Percentiles rank a stretch among this genome's conserved stretches.
phyloP scores from a whole-genome alignment of 345 rosid genomes.

The Hibiscus mutabilis region DNA sequence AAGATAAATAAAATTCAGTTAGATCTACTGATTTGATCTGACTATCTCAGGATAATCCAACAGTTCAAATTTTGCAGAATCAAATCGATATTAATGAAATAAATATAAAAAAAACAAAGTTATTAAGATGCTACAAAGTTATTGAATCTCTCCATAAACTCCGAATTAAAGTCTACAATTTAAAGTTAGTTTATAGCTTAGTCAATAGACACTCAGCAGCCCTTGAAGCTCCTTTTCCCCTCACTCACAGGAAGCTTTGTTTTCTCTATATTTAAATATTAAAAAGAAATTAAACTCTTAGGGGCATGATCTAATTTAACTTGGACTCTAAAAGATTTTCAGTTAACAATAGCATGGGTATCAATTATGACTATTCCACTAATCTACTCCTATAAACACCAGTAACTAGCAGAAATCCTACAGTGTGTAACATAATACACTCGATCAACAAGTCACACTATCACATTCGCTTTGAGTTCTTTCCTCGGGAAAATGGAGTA shows the following conservation, averaged over 20 bases:
- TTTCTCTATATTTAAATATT: neutral
- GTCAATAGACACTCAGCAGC: neutral
- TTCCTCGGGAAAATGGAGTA: neutral
- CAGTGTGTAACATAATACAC: neutral
- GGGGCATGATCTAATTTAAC: neutral
- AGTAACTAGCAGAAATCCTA: neutral
- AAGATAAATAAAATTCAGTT: neutral
- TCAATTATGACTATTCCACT: neutral
- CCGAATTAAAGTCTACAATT: neutral
- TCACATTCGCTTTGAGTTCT: neutral
- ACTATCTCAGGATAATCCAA: neutral
- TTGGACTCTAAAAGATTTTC: neutral
- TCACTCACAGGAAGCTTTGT: neutral
- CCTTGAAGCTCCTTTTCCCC: neutral
- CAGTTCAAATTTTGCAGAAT: neutral
- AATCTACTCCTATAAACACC: neutral
- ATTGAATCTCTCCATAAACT: neutral
- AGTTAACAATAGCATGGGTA: neutral
- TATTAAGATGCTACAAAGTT: slow-evolving; percentile 3
- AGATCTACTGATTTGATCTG: neutral
- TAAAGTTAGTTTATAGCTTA: neutral
- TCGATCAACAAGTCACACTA: neutral
- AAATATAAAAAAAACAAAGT: neutral
- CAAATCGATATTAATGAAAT: neutral
- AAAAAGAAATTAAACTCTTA: neutral